Conservation (phyloP, 1,284 basidiomycete genomes). For the Malassezia caprae region DNA sequence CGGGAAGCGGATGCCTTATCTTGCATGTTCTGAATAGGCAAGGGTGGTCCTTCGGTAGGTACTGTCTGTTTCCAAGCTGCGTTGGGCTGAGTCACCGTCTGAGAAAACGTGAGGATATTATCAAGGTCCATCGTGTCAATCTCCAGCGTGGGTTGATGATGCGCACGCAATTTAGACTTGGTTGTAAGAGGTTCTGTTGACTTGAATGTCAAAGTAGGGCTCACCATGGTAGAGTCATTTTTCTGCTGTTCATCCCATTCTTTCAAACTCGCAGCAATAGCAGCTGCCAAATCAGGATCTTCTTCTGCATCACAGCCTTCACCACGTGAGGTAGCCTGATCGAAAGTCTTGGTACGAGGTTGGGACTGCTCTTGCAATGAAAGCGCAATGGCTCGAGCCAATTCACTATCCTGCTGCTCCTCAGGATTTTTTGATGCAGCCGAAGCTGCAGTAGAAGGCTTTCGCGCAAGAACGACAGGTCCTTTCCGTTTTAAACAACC, state of each 20-base stretch:
- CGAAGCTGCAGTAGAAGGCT: slow-evolving; percentile 7
- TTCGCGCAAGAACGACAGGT: background rate
- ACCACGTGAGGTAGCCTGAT: slow-evolving; percentile 56
- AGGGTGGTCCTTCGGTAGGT: slow-evolving; percentile 6
- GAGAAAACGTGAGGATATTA: slow-evolving; percentile 41
- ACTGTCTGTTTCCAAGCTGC: slow-evolving; percentile 8
- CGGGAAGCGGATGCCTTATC: slow-evolving; percentile 71
- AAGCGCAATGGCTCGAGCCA: slow-evolving; percentile 84
- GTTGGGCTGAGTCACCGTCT: slow-evolving; percentile 19
- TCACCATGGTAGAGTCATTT: background rate
- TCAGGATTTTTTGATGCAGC: background rate
- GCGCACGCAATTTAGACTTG: background rate
- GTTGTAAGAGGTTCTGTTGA: background rate
- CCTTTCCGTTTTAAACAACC: slow-evolving; percentile 54
- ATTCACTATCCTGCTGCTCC: slow-evolving; percentile 64
- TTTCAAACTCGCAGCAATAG: slow-evolving; percentile 85
- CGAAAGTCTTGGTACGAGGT: slow-evolving; percentile 40
- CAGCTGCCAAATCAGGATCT: slow-evolving; percentile 81
- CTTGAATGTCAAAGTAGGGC: background rate
- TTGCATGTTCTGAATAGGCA: slow-evolving; percentile 52
- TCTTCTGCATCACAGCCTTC: slow-evolving; percentile 62
- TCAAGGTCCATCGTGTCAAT: slow-evolving; percentile 38
- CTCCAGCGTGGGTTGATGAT: slow-evolving; percentile 21
- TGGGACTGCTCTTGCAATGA: slow-evolving; percentile 60
- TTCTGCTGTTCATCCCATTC: slow-evolving; percentile 51